Evolutionary conservation across 148 eudicot genomes (phyloP).

Genomic region (Chenopodium formosanum): DNA sequence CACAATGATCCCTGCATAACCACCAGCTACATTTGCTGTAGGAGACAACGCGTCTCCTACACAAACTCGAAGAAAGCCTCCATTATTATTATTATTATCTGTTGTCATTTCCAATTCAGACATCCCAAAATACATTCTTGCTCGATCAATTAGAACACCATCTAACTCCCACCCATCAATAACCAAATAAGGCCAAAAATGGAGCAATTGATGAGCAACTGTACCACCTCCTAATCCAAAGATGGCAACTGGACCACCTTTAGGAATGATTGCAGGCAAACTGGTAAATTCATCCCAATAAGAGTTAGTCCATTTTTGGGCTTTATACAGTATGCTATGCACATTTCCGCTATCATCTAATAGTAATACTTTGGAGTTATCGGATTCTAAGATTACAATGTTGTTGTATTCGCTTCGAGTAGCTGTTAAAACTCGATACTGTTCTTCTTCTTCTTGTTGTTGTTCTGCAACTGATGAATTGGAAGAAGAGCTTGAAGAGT

Average conservation of each 20-base stretch:
- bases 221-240: conserved; percentile 92
- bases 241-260: conserved; percentile 84
- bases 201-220: conserved; percentile 66
- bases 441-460: conserved; percentile 30
- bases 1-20: conserved; percentile 84
- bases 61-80: conserved; percentile 62
- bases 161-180: conserved; percentile 95
- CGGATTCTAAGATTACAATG: conserved; percentile 63
- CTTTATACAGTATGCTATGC: conserved; percentile 64
- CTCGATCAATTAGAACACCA: conserved; percentile 55
- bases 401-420: conserved; percentile 51
- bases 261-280: conserved; percentile 74
- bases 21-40: conserved; percentile 52
- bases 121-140: conserved; percentile 65
- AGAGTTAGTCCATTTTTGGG: conserved; percentile 66
- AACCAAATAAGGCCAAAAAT: conserved; percentile 66
- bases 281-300: conserved; percentile 85
- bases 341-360: conserved; percentile 77
- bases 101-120: conserved; percentile 55
- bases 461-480: conserved; percentile 6
- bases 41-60: conserved; percentile 80
- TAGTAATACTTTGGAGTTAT: conserved; percentile 50
- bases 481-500: conserved; percentile 10
- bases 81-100: conserved; percentile 24
- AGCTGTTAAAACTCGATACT: conserved; percentile 48